Evolutionary conservation across 768 basidiomycete genomes (phyloP), one percentile per base, ranked within the genome.

Genomic region (Podaxis mareebaensis): DNA sequence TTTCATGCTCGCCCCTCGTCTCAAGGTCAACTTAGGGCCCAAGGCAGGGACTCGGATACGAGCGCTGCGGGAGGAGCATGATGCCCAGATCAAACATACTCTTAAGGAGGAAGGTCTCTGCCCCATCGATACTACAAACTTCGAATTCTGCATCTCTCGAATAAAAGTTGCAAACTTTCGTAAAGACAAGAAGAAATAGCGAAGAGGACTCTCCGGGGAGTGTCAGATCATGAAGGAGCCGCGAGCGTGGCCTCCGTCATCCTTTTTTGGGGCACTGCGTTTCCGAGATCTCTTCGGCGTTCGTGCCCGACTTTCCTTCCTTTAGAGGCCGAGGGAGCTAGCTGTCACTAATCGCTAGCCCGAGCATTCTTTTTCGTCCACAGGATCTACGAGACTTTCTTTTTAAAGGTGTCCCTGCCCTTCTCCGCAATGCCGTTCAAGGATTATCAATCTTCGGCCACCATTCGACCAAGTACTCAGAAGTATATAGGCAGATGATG

Each of bases 211-310:
- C 88, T 67, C 79, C 81, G 0, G 88, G 90, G 72, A 83, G 83
- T 67, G 75, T 79, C 17, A 82, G 68, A 75, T 88, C 48, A 70
- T 89, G 48, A 88, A 89, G 75, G 71, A 82, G 63, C 84, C 10
- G 87, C 87, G 0, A 86, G 88, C 3, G 88, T 88, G 0, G 83
- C 76, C 66, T 76, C 78, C 26, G 84, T 86, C 10, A 81, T 74
- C 6, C 53, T 88, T 13, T 90, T 89, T 66, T 86, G 88, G 67
- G 87, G 88, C 68, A 88, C 87, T 85, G 62, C 59, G 85, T 67
- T 58, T 61, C 49, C 61, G 26, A 59, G 67, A 26, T 65, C 78
- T 1, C 70, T 79, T 49, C 20, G 17, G 17, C n/a, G 3, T 10
- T 8, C 8, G 33, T 33, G 33, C 0, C 8, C 33, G 33, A 33